Base-by-base conservation (phyloP, 352 stramenopile species). In the Phytophthora nicotianae region DNA sequence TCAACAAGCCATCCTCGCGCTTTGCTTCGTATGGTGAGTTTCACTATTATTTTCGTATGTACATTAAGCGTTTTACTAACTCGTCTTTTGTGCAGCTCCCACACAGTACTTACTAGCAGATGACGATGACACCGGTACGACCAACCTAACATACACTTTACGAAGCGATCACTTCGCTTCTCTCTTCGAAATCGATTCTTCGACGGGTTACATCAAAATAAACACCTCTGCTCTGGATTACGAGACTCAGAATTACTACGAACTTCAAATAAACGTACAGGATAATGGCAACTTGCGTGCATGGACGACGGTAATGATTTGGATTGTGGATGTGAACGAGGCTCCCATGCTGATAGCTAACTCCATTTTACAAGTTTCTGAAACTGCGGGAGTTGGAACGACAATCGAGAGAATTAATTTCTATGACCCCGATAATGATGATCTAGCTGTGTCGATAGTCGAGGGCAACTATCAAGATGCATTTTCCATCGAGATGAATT, bases 311-410 rank as follows among this genome's bases (percentile, higher is more conserved):
- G 38, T 62, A 7, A 62, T 38, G n/a, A 52, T 78, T 21, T 78
- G 70, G 70, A 54, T 78, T 32, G 40, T 75, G n/a, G 58, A 75
- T 16, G 53, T 73, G 16, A 62, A 78, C 23, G 70, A 78, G 68
- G 27, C 57, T 32, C 70, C 70, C 2, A 43, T 41, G n/a, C 17
- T 73, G 10, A 17, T 40, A n/a, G 14, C 37, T 13, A 67, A 60
- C 21, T 56, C 53, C 0, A 46, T 40, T 20, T 16, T 78, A 23
- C 51, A 53, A 21, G 49, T 78, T 6, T 54, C 41, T 17, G 70
- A 78, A 70, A 45, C 38, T 9, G 53, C 58, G 35, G 45, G 4
- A 26, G 35, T 42, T 14, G 65, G 59, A 2, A 45, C 43, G 17
- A 27, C 61, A 11, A 26, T 73, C 23, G 65, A 59, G 52, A 37